Percentiles rank a stretch among this genome's conserved stretches.
These are phyloP conservation scores for Neofusicoccum sp. DNA, from an alignment of 2,329 filamentous ascomycete genomes.

Conservation along the genomic window DNA sequence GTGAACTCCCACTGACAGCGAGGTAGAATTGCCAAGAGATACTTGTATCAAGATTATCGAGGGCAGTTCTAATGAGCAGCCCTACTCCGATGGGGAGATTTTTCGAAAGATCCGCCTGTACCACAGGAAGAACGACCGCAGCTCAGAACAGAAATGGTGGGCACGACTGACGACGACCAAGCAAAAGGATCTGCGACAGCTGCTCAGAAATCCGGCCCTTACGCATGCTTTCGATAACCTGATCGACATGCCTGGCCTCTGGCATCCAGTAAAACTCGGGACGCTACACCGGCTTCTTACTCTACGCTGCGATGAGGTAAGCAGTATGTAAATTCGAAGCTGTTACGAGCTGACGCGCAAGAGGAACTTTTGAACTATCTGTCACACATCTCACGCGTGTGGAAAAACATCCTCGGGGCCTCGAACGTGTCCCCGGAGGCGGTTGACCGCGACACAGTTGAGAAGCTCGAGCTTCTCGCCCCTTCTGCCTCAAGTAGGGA, in stretches of 20 bases:
- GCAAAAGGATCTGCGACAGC: slow-evolving; percentile 26
- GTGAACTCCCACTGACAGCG: background rate
- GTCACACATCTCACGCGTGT: slow-evolving; percentile 18
- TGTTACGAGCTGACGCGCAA: background rate
- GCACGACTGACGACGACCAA: slow-evolving; percentile 24
- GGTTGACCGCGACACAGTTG: slow-evolving; percentile 23
- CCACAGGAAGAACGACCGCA: slow-evolving; percentile 19
- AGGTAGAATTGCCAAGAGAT: background rate
- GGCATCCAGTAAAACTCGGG: slow-evolving; percentile 27
- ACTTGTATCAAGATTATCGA: slow-evolving; percentile 23
- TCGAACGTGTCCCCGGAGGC: background rate
- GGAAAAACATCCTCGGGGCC: background rate
- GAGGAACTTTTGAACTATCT: slow-evolving; percentile 23
- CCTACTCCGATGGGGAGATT: slow-evolving; percentile 27
- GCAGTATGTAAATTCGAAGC: background rate
- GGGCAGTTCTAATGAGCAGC: slow-evolving; percentile 26
- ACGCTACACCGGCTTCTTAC: slow-evolving; percentile 28
- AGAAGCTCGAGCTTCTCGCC: slow-evolving; percentile 22
- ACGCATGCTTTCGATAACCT: slow-evolving; percentile 25
- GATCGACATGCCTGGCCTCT: slow-evolving; percentile 28
- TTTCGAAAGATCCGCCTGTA: slow-evolving; percentile 30
- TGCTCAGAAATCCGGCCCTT: slow-evolving; percentile 25
- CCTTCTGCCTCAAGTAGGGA: slow-evolving; percentile 21
- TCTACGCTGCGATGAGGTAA: slow-evolving; percentile 29
- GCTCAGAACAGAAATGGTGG: slow-evolving; percentile 26